Evolutionary conservation across 2,329 filamentous ascomycete genomes (phyloP), one percentile per base, ranked within the genome.

Genomic region (Dryadomyces quercus-mongolicae): DNA sequence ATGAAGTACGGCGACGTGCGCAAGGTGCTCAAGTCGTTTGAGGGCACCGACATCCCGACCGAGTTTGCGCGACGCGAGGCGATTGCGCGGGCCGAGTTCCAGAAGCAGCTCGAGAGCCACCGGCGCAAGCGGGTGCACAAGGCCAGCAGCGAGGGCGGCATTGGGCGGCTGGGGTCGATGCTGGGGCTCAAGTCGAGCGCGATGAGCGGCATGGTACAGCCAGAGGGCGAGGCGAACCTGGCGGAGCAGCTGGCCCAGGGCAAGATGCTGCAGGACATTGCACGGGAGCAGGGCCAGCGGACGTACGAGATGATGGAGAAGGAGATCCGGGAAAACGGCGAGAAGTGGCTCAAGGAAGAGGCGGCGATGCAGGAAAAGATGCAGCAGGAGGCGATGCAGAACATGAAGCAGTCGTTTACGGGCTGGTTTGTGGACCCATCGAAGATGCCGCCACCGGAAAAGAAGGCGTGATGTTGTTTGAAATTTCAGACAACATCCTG

Each of bases 211-310:
- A 79, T 78, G 71, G 76, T 79, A 55, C 65, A 70, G 1, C 70
- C 71, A 2, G 83, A 86, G 50, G 84, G 88, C 51, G 85, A 91
- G 65, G 76, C 81, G 59, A 82, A 78, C 61, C 77, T 86, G 1
- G 77, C 78, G 2, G 88, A 95, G 66, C 89, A 87, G 13, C 81
- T 93, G 58, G 84, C 86, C 2, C 84, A 95, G 69, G 93, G 92
- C 63, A 98, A 97, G 80, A 96, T 97, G 88, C 75, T 96, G 60
- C 90, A 91, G 70, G 93, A 98, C 66, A 84, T 95, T 68, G 90
- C 93, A 51, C 84, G 93, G 51, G 93, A 98, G 72, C 81, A 90
- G 51, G 93, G 93, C 38, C 87, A 91, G 71, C 85, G 85, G 68
- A 86, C 91, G 70, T 98, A 97, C 70, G 82, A 95, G 74, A 72